Evolutionary conservation across 2,329 filamentous ascomycete species (phyloP), one percentile per base, ranked within the genome.

Genomic region (Aureobasidium lini): DNA sequence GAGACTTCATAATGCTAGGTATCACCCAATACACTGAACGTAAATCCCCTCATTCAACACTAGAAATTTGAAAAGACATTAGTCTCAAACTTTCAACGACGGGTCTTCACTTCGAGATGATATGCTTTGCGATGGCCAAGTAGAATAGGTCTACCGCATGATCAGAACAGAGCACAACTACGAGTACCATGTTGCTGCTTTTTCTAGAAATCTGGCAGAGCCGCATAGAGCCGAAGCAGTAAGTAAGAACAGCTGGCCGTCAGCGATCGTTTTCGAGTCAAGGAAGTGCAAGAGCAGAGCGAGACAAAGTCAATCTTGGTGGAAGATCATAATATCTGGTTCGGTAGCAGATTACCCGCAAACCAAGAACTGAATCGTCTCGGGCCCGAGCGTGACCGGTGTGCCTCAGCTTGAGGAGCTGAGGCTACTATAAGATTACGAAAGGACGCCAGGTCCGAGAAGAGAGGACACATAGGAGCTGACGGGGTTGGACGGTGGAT

Each of bases 301-400:
- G 31, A 16, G 29, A 15, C 40, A 46, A 56, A 54, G 50, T 54
- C 37, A 54, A 54, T 42, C 37, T 54, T 13, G 23, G 29, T 43
- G 39, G 37, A 34, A 43, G 37, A 56, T 37, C 13, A 6, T 6
- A 46, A 56, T 44, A 44, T 46, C 16, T 56, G 52, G 52, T 37
- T 56, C 52, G 52, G 52, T 10, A 44, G 52, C 13, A 56, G 40
- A 56, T 56, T 56, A 56, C 31, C 52, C 52, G 52, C 15, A 43
- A 40, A 42, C 23, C 39, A 54, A 53, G 15, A 53, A 42, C 31
- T 29, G 31, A 46, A 46, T 57, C 43, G 34, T 13, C n/a, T 4
- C 4, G 36, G 54, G 54, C 43, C 54, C 54, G 34, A 57, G 54
- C 54, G 31, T 15, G n/a, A 23, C 5, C 23, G 42, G 53, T 31